A percentile compares a stretch with the other conserved stretches of the same genome.
phyloP scores from a whole-genome alignment of 2,329 filamentous ascomycete species.

The Sclerotinia spermophila region DNA sequence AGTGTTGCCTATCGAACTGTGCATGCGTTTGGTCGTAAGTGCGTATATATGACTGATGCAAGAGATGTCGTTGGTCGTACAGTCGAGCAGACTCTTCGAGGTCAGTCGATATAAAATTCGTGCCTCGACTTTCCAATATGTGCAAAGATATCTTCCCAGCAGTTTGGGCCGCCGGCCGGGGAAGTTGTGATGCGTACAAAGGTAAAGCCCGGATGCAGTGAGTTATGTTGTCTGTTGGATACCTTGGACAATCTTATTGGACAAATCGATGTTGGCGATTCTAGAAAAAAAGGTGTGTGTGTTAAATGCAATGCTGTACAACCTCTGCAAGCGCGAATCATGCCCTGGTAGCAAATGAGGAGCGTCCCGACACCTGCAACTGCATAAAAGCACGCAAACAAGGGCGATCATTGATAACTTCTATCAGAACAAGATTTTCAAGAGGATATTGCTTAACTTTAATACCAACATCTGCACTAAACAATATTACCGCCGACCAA shows the following conservation, averaged over 20 bases:
- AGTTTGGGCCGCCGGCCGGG: constrained; percentile 17
- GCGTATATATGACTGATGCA: constrained; percentile 16
- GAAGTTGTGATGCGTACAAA: constrained; percentile 17
- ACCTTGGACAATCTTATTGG: constrained; percentile 2
- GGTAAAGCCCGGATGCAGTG: constrained; percentile 17
- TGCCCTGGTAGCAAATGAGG: constrained; percentile 19
- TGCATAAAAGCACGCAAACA: constrained; percentile 13
- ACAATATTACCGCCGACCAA: constrained; percentile 11
- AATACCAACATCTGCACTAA: constrained; percentile 15
- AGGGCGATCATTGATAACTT: constrained; percentile 17
- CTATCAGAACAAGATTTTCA: constrained; percentile 7
- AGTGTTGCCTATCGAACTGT: constrained; percentile 14
- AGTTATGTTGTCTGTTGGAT: constrained; percentile 2
- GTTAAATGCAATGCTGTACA: constrained; percentile 14
- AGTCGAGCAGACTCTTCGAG: constrained; percentile 12
- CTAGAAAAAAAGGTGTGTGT: constrained; percentile 10
- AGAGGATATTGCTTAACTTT: constrained; percentile 16
- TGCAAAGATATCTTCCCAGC: constrained; percentile 13
- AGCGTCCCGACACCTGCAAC: constrained; percentile 21
- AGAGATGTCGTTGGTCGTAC: constrained; percentile 18
- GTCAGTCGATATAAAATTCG: constrained; percentile 14
- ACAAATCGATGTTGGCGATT: constrained; percentile 1
- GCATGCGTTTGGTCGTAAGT: constrained; percentile 12
- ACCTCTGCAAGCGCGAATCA: constrained; percentile 13
- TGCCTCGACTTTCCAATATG: constrained; percentile 11